Base-by-base conservation (phyloP, 1,139 yeast genomes). In the Debaryomycetaceae sp. region DNA sequence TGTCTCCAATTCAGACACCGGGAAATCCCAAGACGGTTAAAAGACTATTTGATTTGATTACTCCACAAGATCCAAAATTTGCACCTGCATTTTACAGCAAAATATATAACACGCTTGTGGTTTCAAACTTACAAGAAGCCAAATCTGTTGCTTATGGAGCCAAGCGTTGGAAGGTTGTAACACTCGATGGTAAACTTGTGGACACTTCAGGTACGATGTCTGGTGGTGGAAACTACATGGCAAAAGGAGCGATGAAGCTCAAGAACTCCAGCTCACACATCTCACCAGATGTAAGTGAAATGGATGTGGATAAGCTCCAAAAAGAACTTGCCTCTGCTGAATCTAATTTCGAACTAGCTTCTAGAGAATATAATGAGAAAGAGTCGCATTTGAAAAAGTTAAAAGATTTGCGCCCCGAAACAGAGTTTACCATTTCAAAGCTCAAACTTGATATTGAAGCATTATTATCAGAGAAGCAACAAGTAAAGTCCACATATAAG, bases 151-250 rank as follows among this genome's bases (percentile, higher is more conserved):
- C 98, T 0, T 92, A 85, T 65, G 96, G 97, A 2, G 67, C 73
- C 3, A 79, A 73, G 46, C 70, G 96, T 46, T 87, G 81, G 74
- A 78, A 95, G 53, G 98, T 91, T 9, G 98, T 94, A 0, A 88
- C 98, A 0, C 63, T 89, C 13, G 96, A 87, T 61, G 99, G 99
- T 24, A 86, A 88, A 52, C 70, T 92, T 28, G 92, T 94, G 42
- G 98, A 91, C 55, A 81, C 85, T n/a, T 86, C 96, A 2, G 99
- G 99, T 62, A 87, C 98, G 1, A 84, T 94, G 85, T 82, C 95
- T 38, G 99, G 99, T 53, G 99, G 99, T 63, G 98, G 98, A 40
- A 78, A 75, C 36, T 69, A 75, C 35, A 79, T 78, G 13, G 73
- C 78, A 13, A 70, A 70, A 39, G 94, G 94, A 6, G 81, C 78